Conservation (phyloP, 176 grass and related monocot genomes). For the Poa annua region DNA sequence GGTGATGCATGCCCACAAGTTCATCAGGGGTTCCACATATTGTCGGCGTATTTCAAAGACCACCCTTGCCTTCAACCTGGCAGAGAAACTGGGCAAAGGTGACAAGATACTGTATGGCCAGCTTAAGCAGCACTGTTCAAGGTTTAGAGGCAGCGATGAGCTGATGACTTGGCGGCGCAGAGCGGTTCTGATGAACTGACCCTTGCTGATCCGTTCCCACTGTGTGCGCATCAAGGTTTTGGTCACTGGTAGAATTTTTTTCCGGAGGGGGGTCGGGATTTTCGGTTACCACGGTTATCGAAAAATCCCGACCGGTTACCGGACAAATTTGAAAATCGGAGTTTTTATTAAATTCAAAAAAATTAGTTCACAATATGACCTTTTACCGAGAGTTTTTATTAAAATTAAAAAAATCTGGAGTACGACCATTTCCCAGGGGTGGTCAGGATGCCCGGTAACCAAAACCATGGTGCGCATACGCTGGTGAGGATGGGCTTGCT, state of each 20-base stretch:
- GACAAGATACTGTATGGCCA: slow-evolving; percentile 83
- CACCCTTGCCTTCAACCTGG: slow-evolving; percentile 82
- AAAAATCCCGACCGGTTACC: no score
- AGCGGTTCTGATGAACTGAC: slow-evolving; percentile 43
- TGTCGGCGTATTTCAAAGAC: slow-evolving; percentile 81
- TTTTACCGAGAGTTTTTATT: no score
- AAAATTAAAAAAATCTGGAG: no score
- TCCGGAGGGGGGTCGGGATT: no score
- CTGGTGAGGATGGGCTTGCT: slow-evolving; percentile 71
- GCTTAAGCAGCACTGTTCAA: slow-evolving; percentile 49
- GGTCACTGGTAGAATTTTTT: no score
- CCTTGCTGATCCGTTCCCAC: slow-evolving; percentile 57
- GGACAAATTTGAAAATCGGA: no score
- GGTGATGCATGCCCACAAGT: slow-evolving; percentile 82
- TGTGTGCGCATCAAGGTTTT: slow-evolving; percentile 62
- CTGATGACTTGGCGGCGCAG: slow-evolving; percentile 26
- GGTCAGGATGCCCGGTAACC: no score
- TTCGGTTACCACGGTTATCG: no score
- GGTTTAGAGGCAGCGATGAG: slow-evolving; percentile 45
- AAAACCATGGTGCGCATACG: no score
- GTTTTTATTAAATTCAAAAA: no score
- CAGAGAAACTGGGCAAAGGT: slow-evolving; percentile 91
- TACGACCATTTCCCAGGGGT: no score
- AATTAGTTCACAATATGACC: no score
- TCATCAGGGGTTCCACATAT: slow-evolving; percentile 74